Evolutionary conservation across 805 yeast species (phyloP).

Genomic region (Ogataea salicorniae): DNA sequence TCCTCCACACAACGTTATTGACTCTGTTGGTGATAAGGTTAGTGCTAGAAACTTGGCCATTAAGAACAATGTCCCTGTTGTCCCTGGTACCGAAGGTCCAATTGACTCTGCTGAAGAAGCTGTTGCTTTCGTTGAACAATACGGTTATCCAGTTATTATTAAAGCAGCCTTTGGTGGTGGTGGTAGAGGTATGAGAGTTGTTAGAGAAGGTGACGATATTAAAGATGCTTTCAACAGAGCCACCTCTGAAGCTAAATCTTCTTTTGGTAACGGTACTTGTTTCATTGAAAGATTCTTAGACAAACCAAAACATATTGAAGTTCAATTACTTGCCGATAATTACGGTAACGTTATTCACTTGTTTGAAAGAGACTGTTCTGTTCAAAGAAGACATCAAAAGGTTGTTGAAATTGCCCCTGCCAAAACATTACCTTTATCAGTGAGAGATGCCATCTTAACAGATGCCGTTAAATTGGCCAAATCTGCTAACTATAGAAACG

Average conservation of each 20-base stretch:
- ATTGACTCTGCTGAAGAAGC: slow-evolving; percentile 80
- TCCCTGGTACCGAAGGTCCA: slow-evolving; percentile 98
- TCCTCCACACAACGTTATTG: slow-evolving; percentile 82
- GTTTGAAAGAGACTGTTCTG: slow-evolving; percentile 98
- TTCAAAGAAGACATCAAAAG: slow-evolving; percentile 98
- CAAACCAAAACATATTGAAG: slow-evolving; percentile 97
- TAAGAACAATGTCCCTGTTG: slow-evolving; percentile 80
- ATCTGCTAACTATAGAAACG: slow-evolving; percentile 86
- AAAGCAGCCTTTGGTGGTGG: slow-evolving; percentile 99
- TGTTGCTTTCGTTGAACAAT: slow-evolving; percentile 63
- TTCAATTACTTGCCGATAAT: slow-evolving; percentile 88
- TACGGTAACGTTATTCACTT: slow-evolving; percentile 93
- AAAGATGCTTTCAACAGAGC: slow-evolving; percentile 92
- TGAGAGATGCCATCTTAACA: slow-evolving; percentile 85
- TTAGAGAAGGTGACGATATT: slow-evolving; percentile 90
- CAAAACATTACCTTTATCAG: slow-evolving; percentile 72
- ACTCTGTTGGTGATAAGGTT: slow-evolving; percentile 95
- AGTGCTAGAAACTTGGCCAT: slow-evolving; percentile 86
- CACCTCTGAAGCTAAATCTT: slow-evolving; percentile 84
- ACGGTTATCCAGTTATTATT: slow-evolving; percentile 95
- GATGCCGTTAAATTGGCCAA: slow-evolving; percentile 94
- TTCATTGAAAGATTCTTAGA: slow-evolving; percentile 93
- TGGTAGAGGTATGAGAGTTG: slow-evolving; percentile 99
- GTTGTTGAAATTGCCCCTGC: slow-evolving; percentile 99
- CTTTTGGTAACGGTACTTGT: slow-evolving; percentile 99